phyloP scores from a whole-genome alignment of 2,329 filamentous ascomycete species.

The Arthrobotrys entomopaga region DNA sequence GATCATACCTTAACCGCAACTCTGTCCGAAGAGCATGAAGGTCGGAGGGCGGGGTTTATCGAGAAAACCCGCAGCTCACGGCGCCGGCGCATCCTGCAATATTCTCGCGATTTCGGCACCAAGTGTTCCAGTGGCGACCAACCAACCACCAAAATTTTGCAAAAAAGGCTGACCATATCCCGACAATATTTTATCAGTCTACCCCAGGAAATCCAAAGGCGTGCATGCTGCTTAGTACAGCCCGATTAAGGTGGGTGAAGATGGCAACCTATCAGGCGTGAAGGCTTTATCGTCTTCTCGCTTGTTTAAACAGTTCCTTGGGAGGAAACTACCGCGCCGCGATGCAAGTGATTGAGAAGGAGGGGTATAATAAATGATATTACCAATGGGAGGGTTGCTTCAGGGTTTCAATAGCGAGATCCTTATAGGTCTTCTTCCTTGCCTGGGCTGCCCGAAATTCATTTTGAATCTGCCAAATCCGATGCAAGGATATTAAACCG shows the following conservation, averaged over 20 bases:
- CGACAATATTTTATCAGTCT: not conserved
- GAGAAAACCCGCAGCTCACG: not conserved
- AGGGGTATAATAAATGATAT: too few species aligned
- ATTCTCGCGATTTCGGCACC: constrained; percentile 1
- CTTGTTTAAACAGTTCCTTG: constrained; percentile 5
- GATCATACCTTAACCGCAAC: not conserved
- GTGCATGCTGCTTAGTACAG: constrained; percentile 9
- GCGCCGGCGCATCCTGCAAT: too few species aligned
- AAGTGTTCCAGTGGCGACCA: not conserved
- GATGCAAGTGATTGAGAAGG: not conserved
- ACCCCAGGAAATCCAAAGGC: constrained; percentile 12
- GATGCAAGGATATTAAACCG: not conserved
- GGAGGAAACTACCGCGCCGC: not conserved
- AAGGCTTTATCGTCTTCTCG: not conserved
- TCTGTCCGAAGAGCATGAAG: not conserved
- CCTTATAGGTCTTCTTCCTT: constrained; percentile 1
- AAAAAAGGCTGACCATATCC: too few species aligned
- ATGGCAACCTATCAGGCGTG: constrained; percentile 8
- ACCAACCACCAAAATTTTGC: not conserved
- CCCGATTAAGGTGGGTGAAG: not conserved
- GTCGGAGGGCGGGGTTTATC: constrained; percentile 6
- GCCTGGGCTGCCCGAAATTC: constrained; percentile 1
- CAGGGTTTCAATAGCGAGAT: constrained; percentile 6
- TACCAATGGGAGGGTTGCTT: too few species aligned
- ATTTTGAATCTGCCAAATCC: not conserved